Percentiles rank a stretch among this genome's conserved stretches.
Conservation (phyloP, 805 yeast species). For the Saccharomyces kudriavzevii region DNA sequence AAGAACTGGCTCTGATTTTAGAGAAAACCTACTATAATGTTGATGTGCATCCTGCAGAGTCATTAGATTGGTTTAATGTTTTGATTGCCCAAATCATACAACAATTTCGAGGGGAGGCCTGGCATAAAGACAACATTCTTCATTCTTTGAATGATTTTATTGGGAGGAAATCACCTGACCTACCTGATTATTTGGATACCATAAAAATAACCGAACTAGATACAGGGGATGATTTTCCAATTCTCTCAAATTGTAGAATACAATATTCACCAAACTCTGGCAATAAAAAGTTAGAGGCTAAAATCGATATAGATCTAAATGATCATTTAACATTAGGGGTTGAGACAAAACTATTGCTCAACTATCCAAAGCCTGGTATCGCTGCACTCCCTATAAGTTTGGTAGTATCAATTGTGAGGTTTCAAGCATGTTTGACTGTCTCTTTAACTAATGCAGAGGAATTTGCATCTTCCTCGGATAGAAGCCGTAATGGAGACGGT, state of each 20-base stretch:
- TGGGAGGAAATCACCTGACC: slow-evolving; percentile 36
- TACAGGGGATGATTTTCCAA: slow-evolving; percentile 91
- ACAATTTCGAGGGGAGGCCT: slow-evolving; percentile 83
- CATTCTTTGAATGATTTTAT: slow-evolving; percentile 67
- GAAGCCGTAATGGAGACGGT: slow-evolving; percentile 10
- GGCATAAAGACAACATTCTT: slow-evolving; percentile 74
- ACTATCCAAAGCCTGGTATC: slow-evolving; percentile 74
- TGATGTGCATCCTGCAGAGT: slow-evolving; percentile 76
- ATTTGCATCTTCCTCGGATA: slow-evolving; percentile 7
- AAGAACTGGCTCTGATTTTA: slow-evolving; percentile 36
- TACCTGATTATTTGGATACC: slow-evolving; percentile 75
- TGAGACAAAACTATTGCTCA: slow-evolving; percentile 68
- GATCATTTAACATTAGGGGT: slow-evolving; percentile 82
- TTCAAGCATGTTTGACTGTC: slow-evolving; percentile 82
- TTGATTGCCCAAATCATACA: slow-evolving; percentile 83
- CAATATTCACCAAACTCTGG: slow-evolving; percentile 47
- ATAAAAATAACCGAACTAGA: slow-evolving; percentile 77
- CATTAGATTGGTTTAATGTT: slow-evolving; percentile 95
- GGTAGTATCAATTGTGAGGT: slow-evolving; percentile 80
- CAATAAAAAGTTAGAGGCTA: slow-evolving; percentile 56
- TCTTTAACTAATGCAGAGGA: slow-evolving; percentile 42
- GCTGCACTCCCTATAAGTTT: slow-evolving; percentile 83
- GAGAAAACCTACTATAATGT: slow-evolving; percentile 93
- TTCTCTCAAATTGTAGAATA: slow-evolving; percentile 87
- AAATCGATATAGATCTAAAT: slow-evolving; percentile 81